Evolutionary conservation across 139 green algal species (phyloP).

Genomic region (Chlamydomonas sp.): DNA sequence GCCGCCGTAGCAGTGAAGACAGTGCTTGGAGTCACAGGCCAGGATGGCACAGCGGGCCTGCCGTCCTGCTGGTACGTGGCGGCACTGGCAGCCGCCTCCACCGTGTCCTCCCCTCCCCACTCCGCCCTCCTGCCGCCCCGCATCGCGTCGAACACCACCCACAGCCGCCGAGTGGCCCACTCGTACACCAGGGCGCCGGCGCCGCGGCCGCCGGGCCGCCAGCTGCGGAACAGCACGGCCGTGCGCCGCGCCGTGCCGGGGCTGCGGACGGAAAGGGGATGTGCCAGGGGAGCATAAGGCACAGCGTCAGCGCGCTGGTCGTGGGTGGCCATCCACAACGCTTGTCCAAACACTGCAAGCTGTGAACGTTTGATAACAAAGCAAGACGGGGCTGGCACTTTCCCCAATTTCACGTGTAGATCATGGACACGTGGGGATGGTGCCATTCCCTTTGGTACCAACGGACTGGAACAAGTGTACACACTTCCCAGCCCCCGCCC

Average conservation of each 20-base stretch:
- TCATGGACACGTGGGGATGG: background rate
- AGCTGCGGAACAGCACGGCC: conserved; percentile 68
- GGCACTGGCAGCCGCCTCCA: background rate
- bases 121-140: background rate
- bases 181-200: conserved; percentile 70
- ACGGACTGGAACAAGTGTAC: background rate
- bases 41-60: no score
- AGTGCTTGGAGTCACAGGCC: no score
- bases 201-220: conserved; percentile 56
- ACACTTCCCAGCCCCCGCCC: no score
- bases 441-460: background rate
- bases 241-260: conserved; percentile 16
- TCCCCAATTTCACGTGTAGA: background rate
- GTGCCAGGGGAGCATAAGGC: background rate
- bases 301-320: background rate
- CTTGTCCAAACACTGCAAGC: no score
- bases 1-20: no score
- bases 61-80: no score
- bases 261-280: background rate
- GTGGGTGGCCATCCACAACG: no score
- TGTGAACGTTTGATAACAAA: background rate
- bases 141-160: conserved; percentile 53
- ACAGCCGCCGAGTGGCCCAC: conserved; percentile 57
- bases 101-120: background rate
- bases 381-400: background rate